phyloP scores from a whole-genome alignment of 2,329 filamentous ascomycete species.

The Sclerotinia glacialis region DNA sequence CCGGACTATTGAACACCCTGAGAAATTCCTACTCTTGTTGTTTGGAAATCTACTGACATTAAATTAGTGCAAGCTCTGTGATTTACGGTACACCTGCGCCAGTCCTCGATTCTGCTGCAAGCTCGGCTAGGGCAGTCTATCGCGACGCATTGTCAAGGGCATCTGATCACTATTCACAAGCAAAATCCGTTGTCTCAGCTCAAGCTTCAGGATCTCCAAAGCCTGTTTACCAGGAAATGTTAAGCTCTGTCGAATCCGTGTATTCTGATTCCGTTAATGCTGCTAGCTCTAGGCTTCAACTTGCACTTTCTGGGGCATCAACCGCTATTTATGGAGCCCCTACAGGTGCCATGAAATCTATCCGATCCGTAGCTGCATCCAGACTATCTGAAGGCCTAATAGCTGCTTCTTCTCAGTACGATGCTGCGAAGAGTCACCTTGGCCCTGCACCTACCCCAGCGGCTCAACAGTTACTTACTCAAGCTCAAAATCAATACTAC shows the following conservation, averaged over 20 bases:
- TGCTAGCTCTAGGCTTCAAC: constrained; percentile 51
- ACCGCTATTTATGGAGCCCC: constrained; percentile 52
- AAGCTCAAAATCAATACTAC: constrained; percentile 67
- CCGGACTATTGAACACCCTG: neutral
- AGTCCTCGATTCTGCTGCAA: constrained; percentile 44
- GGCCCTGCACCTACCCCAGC: constrained; percentile 54
- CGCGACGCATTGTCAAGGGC: constrained; percentile 63
- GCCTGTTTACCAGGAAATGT: constrained; percentile 66
- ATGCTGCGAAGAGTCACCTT: constrained; percentile 63
- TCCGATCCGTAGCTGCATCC: constrained; percentile 67
- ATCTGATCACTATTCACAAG: constrained; percentile 65
- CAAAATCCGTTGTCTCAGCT: constrained; percentile 63
- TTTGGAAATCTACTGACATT: constrained; percentile 26
- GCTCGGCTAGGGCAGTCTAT: constrained; percentile 55
- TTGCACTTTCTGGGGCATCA: constrained; percentile 46
- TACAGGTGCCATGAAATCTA: constrained; percentile 51
- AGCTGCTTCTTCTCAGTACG: constrained; percentile 68
- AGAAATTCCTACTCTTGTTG: neutral
- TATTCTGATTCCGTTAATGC: constrained; percentile 64
- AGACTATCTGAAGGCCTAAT: constrained; percentile 67
- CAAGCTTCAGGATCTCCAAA: constrained; percentile 67
- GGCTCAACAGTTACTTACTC: constrained; percentile 56
- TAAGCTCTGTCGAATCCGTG: constrained; percentile 64
- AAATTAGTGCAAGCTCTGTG: constrained; percentile 48
- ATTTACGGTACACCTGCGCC: constrained; percentile 68